Percentiles rank a stretch among this genome's conserved stretches.
phyloP scores from a whole-genome alignment of 1,139 yeast species.

The Zhuliangozyma parablackwelliae region DNA sequence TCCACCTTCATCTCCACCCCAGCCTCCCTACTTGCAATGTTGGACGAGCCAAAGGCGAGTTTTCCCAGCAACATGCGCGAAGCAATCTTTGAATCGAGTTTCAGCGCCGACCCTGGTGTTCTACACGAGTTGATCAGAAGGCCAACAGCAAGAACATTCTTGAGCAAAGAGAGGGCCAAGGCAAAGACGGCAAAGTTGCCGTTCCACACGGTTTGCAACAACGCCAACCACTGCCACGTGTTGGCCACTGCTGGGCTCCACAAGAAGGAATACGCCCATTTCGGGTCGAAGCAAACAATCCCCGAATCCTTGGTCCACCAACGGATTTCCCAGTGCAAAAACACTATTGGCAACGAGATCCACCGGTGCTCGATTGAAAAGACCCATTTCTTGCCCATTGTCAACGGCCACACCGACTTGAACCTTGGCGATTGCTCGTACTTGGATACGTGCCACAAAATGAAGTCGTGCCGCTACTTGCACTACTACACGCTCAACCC shows the following conservation, averaged over 20 bases:
- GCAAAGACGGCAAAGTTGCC: constrained; percentile 33
- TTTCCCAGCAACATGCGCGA: constrained; percentile 11
- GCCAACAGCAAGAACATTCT: constrained; percentile 26
- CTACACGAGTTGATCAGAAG: constrained; percentile 15
- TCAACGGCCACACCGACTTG: constrained; percentile 53
- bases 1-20: not conserved
- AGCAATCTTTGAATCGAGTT: constrained; percentile 5
- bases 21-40: constrained; percentile 10
- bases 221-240: constrained; percentile 38
- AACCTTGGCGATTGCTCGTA: constrained; percentile 90
- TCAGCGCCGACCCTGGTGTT: constrained; percentile 7
- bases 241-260: constrained; percentile 25
- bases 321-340: constrained; percentile 16
- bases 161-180: constrained; percentile 41
- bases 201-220: constrained; percentile 52
- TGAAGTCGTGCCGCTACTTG: constrained; percentile 72
- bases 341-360: constrained; percentile 21
- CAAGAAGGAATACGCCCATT: constrained; percentile 15
- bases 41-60: constrained; percentile 16
- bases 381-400: constrained; percentile 61
- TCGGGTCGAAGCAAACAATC: constrained; percentile 13
- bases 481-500: constrained; percentile 72
- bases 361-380: constrained; percentile 42
- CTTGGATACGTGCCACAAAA: constrained; percentile 87
- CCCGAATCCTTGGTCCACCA: constrained; percentile 17